Conservation (phyloP, 2,329 filamentous ascomycete genomes). For the Teratosphaeria nubilosa region DNA sequence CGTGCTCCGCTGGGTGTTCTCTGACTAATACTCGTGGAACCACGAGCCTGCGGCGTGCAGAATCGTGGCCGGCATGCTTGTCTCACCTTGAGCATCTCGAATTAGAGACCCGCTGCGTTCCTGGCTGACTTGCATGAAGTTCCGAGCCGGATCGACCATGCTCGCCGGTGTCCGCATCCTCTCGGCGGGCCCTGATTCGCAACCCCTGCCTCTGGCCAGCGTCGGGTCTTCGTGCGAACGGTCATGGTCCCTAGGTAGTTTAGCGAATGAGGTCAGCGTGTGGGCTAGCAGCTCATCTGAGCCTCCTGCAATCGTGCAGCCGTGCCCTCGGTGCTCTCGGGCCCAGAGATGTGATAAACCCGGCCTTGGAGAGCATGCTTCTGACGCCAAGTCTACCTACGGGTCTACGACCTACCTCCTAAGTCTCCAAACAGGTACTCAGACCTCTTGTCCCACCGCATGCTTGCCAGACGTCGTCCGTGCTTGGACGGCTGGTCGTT, state of each 20-base stretch:
- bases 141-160: not conserved
- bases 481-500: not conserved
- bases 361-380: not conserved
- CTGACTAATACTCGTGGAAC: not conserved
- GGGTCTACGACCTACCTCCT: too few species aligned
- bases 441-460: not conserved
- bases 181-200: not conserved
- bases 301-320: not conserved
- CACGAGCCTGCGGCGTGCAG: not conserved
- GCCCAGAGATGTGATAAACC: not conserved
- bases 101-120: not conserved
- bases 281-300: not conserved
- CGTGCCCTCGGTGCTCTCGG: not conserved
- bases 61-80: not conserved
- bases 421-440: not conserved
- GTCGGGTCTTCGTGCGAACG: not conserved
- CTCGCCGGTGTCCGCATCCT: not conserved
- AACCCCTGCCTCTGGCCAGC: not conserved
- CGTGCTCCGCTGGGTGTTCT: not conserved
- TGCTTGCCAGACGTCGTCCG: not conserved
- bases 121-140: not conserved
- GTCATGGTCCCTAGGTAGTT: not conserved
- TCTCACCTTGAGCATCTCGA: not conserved
- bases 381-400: not conserved
- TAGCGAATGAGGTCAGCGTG: slow-evolving; percentile 1